Conservation (phyloP, 768 basidiomycete genomes). For the Amanita brunnescens region DNA sequence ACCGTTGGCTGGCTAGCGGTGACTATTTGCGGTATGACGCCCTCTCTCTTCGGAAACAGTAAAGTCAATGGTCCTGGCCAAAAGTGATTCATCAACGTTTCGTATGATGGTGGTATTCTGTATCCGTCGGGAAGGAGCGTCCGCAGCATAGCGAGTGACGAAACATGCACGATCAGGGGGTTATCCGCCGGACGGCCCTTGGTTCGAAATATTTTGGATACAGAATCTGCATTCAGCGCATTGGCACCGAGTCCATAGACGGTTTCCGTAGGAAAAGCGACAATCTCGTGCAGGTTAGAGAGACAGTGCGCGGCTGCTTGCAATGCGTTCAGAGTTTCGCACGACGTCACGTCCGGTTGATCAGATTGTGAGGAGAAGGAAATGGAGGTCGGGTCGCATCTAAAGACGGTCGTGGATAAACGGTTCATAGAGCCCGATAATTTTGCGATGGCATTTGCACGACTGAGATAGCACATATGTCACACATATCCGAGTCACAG, state of each 20-base stretch:
- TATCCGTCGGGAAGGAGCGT: conserved; percentile 64
- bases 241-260: conserved; percentile 96
- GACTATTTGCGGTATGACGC: conserved; percentile 60
- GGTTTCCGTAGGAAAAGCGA: conserved; percentile 96
- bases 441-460: no score
- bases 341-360: conserved; percentile 38
- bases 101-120: conserved; percentile 54
- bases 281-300: conserved; percentile 37
- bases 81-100: conserved; percentile 68
- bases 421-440: neutral
- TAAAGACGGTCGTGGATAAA: conserved; percentile 34
- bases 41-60: conserved; percentile 69
- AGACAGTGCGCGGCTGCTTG: conserved; percentile 48
- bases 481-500: no score
- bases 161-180: conserved; percentile 95
- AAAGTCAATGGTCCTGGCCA: conserved; percentile 96
- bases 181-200: conserved; percentile 95
- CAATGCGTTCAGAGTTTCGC: conserved; percentile 45
- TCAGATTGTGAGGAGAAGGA: conserved; percentile 39
- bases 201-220: conserved; percentile 68
- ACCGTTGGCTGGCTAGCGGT: conserved; percentile 77
- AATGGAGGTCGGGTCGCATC: conserved; percentile 57
- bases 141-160: conserved; percentile 73
- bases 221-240: conserved; percentile 59
- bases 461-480: neutral